Percentiles rank a stretch among this genome's conserved stretches.
phyloP scores from a whole-genome alignment of 2,329 filamentous ascomycete genomes.

The Purpureocillium takamizusanense region DNA sequence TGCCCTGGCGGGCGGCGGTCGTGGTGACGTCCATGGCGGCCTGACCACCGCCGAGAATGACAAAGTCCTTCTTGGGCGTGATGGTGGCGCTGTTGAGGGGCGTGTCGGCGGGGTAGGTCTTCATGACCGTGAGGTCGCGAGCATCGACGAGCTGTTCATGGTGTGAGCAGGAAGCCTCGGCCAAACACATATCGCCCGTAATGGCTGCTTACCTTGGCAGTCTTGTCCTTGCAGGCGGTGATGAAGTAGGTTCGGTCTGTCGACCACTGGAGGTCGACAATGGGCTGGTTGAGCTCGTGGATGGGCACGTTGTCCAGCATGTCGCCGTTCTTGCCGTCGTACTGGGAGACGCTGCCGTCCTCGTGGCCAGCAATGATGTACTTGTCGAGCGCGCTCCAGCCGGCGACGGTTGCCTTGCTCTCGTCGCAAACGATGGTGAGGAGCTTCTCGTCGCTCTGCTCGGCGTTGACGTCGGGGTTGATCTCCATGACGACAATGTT shows the following conservation, averaged over 20 bases:
- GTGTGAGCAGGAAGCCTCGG: not conserved
- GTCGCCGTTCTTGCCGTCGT: slow-evolving; percentile 87
- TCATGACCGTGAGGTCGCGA: slow-evolving; percentile 81
- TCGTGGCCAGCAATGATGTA: slow-evolving; percentile 98
- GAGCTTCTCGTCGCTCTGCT: slow-evolving; percentile 74
- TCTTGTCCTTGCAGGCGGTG: slow-evolving; percentile 96
- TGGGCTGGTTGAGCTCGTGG: slow-evolving; percentile 74
- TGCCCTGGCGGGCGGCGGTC: slow-evolving; percentile 87
- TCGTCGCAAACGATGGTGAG: slow-evolving; percentile 89
- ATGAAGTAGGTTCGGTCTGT: slow-evolving; percentile 95
- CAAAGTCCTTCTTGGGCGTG: slow-evolving; percentile 92
- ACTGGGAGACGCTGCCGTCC: slow-evolving; percentile 85
- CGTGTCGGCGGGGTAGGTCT: slow-evolving; percentile 87
- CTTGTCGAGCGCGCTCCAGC: slow-evolving; percentile 88
- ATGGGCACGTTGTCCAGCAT: slow-evolving; percentile 70
- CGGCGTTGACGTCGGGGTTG: slow-evolving; percentile 69
- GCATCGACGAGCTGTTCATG: slow-evolving; percentile 63
- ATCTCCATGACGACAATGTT: slow-evolving; percentile 92
- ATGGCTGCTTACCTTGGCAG: slow-evolving; percentile 59
- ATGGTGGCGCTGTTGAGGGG: slow-evolving; percentile 94
- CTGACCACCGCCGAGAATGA: slow-evolving; percentile 96
- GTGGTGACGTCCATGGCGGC: slow-evolving; percentile 98
- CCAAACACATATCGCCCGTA: too few species aligned
- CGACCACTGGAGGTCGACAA: slow-evolving; percentile 94
- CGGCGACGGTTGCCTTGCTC: slow-evolving; percentile 94